A percentile compares a stretch with the other conserved stretches of the same genome.
These are phyloP conservation scores for Drosera capensis DNA, from an alignment of 148 eudicot genomes.

Conservation along the genomic window DNA sequence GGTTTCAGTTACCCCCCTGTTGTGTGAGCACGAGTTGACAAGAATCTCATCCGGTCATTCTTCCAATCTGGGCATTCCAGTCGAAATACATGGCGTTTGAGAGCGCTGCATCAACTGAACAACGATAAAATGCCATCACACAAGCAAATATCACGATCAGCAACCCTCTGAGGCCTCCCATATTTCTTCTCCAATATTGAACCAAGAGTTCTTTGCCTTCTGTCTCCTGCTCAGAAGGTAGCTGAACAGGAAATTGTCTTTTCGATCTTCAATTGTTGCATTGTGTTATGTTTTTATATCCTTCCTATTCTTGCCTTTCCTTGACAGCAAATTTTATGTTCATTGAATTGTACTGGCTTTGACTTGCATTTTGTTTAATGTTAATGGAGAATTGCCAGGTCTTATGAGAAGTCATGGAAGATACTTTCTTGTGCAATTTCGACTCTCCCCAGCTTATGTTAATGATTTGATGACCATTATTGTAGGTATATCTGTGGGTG, in stretches of 20 bases:
- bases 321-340: background rate
- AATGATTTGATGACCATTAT: too few relatives aligned
- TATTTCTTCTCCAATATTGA: background rate
- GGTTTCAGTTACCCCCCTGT: background rate
- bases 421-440: background rate
- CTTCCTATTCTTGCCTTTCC: background rate
- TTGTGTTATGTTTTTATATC: too few relatives aligned
- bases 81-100: slow-evolving; percentile 5
- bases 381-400: background rate
- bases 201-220: background rate
- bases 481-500: too few relatives aligned
- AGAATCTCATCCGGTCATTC: slow-evolving; percentile 7
- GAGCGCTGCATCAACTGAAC: slow-evolving; percentile 3
- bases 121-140: background rate
- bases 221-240: background rate
- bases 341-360: too few relatives aligned
- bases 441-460: too few relatives aligned
- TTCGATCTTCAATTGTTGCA: too few relatives aligned
- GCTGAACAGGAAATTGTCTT: too few relatives aligned
- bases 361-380: too few relatives aligned
- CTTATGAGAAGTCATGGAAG: background rate
- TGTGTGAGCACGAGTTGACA: slow-evolving; percentile 8
- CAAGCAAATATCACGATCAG: background rate
- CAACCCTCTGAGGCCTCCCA: background rate
- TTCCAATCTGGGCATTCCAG: slow-evolving; percentile 12